Percentiles rank a stretch among this genome's conserved stretches.
phyloP scores from a whole-genome alignment of 768 basidiomycete genomes.

The Lactifluus pinguis region DNA sequence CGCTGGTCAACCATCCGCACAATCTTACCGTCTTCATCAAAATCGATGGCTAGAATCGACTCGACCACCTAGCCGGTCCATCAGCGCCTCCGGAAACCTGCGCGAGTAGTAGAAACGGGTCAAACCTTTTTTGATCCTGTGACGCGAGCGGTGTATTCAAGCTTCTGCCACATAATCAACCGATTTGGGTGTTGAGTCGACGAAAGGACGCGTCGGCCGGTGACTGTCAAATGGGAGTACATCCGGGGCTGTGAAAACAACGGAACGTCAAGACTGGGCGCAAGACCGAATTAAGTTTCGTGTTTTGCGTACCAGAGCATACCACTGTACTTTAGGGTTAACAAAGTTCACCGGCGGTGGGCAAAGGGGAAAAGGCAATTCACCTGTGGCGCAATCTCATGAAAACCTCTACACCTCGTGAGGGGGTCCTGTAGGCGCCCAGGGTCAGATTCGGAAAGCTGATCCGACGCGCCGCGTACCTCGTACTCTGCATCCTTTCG shows the following conservation, averaged over 20 bases:
- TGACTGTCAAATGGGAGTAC: constrained; percentile 40
- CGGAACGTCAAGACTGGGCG: neutral
- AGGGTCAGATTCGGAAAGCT: constrained; percentile 29
- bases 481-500: constrained; percentile 46
- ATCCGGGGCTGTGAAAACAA: constrained; percentile 39
- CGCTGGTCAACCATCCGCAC: constrained; percentile 49
- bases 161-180: constrained; percentile 49
- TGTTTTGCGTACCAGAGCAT: constrained; percentile 35
- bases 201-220: constrained; percentile 47
- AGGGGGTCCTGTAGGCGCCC: constrained; percentile 8
- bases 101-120: neutral
- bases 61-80: constrained; percentile 36
- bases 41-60: constrained; percentile 53
- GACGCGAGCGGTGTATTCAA: constrained; percentile 50
- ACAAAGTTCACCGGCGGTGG: neutral
- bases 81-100: neutral
- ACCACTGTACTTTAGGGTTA: constrained; percentile 34
- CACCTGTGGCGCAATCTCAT: constrained; percentile 22
- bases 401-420: constrained; percentile 18
- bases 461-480: constrained; percentile 32
- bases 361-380: neutral
- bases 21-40: constrained; percentile 59
- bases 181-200: constrained; percentile 52
- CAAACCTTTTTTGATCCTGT: constrained; percentile 44
- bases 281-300: neutral